Base-by-base conservation (phyloP, 768 basidiomycete genomes). In the Coprinopsis strossmayeri region DNA sequence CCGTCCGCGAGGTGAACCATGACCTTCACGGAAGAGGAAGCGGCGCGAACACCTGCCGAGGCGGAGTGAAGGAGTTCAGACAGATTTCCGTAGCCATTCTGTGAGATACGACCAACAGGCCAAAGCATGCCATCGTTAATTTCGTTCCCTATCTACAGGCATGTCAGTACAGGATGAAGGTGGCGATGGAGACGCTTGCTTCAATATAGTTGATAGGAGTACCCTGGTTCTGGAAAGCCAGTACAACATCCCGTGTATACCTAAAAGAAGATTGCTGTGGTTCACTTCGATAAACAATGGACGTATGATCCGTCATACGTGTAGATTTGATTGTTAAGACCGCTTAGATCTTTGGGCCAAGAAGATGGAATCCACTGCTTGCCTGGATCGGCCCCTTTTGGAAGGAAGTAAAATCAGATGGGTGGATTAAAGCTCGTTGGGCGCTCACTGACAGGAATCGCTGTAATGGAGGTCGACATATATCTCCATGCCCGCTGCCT, bases 361-460 rank as follows among this genome's bases (percentile, higher is more conserved):
- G 68, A 65, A 2, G 74, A 66, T 0, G 81, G 81, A 48, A 80
- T 82, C 3, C 70, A 65, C 56, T 84, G 81, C 28, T 82, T 67
- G 13, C 77, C 79, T 1, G 81, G 80, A 60, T 83, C 80, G 1
- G 81, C 81, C 81, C 81, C 79, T 81, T 41, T 3, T n/a, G n/a
- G n/a, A 45, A 11, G 20, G 1, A 38, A 26, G 28, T 7, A 26
- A 11, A 30, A 43, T 21, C 7, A 38, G 18, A 28, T 40, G 15
- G 9, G 9, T 15, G 24, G 9, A 28, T 11, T 32, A 20, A 10
- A 4, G 30, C 26, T 9, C 7, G 18, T 26, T 13, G 42, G 7
- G 38, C 18, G 25, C 51, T 2, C 2, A 64, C 71, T 24, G 51
- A 79, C 78, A 78, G n/a, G 75, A 81, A 55, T 83, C 81, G 57